Base-by-base conservation (phyloP, 306 rosid species). In the Medicago ruthenica region DNA sequence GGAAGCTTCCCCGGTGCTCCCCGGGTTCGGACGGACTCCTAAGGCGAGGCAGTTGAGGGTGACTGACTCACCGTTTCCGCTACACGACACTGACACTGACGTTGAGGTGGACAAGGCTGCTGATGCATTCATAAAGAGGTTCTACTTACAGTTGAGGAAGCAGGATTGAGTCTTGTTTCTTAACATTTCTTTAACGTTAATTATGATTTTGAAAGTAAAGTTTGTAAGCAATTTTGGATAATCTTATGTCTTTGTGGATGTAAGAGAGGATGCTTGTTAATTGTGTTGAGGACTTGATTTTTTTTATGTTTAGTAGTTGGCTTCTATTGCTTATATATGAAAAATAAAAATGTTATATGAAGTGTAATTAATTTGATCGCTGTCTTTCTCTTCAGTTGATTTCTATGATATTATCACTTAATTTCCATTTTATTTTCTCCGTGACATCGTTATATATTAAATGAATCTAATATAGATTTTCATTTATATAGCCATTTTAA, bases 51-150 rank as follows among this genome's bases (percentile, higher is more conserved):
- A 88, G 83, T 59, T 92, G 78, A 90, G 99, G 91, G 87, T 95
- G 14, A 90, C 99, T 0, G 99, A 95, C 88, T 95, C 99, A 10
- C 99, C 99, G 12, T 95, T 90, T 37, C 97, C 97, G 0, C 20
- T 95, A 27, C 71, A 73, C 4, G 89, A 76, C 9, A 81, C 20
- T 0, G 83, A 88, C 13, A 79, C 36, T 0, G 84, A 88, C 18
- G 18, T 73, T 40, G 89, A 55, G 10, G 93, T 95, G 1, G 98
- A 96, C 76, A 80, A 89, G 75, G 97, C 86, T 1, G 99, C 99
- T 0, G 99, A 89, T 77, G 97, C 76, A 62, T 96, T 92, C 71
- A 96, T 96, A 9, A 82, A 82, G 64, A 88, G 80, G 89, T 96
- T 96, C 77, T 92, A 96, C 77, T 89, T 74, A 37, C 76, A 92